Conservation (phyloP, 2,329 filamentous ascomycete species). For the Xylariaceae sp. region DNA sequence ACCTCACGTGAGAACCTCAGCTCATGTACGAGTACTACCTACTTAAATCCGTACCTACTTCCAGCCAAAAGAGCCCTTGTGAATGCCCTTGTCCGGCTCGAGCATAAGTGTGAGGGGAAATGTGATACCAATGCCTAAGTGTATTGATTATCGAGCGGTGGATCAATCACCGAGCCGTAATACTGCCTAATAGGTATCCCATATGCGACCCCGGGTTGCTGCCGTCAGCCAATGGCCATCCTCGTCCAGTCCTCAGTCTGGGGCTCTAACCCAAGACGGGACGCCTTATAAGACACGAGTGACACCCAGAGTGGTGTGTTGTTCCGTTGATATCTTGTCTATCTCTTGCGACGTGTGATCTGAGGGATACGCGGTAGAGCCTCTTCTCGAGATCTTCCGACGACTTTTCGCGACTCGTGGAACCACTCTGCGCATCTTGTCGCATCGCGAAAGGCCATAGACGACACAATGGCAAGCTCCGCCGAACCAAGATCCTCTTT, state of each 20-base stretch:
- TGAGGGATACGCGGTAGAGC: neutral
- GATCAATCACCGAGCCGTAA: neutral
- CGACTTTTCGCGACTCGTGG: constrained; percentile 4
- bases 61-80: neutral
- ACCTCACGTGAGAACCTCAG: neutral
- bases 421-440: neutral
- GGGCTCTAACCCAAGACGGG: neutral
- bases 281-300: neutral
- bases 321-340: neutral
- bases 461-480: constrained; percentile 10
- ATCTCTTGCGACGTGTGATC: neutral
- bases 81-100: neutral
- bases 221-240: neutral
- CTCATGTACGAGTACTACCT: neutral
- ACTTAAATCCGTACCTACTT: neutral
- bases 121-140: neutral
- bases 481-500: constrained; percentile 14
- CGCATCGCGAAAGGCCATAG: constrained; percentile 7
- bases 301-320: neutral
- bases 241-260: neutral
- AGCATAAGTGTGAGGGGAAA: neutral
- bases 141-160: neutral
- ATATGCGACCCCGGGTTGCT: neutral
- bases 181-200: neutral
- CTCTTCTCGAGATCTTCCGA: neutral